phyloP scores from a whole-genome alignment of 257 asterid species.

The Solanum dulcamara region DNA sequence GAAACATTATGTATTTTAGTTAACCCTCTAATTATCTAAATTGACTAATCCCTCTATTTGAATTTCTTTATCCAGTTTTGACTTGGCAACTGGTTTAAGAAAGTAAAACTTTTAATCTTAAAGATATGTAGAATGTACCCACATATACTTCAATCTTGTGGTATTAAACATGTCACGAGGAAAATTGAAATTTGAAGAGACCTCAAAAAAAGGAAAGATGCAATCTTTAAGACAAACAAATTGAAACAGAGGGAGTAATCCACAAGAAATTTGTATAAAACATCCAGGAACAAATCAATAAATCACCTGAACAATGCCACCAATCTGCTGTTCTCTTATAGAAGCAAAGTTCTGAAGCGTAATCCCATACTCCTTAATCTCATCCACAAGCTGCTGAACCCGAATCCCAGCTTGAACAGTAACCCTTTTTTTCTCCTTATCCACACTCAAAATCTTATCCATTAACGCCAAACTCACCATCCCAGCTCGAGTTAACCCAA shows the following conservation, averaged over 20 bases:
- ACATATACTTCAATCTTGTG: background rate
- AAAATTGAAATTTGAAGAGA: background rate
- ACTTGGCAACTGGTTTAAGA: background rate
- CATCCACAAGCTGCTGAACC: conserved; percentile 95
- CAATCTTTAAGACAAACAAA: background rate
- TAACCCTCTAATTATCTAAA: background rate
- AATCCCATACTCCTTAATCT: conserved; percentile 64
- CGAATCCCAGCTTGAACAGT: conserved; percentile 89
- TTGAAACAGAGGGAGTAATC: background rate
- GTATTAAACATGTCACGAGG: background rate
- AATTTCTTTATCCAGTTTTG: background rate
- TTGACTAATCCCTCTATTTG: background rate
- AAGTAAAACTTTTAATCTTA: background rate
- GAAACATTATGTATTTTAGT: background rate
- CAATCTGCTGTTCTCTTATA: conserved; percentile 91
- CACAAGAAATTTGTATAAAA: background rate
- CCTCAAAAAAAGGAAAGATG: background rate
- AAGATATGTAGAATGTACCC: background rate
- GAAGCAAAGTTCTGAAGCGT: conserved; percentile 95
- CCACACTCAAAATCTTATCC: conserved; percentile 93
- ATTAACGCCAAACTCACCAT: conserved; percentile 92
- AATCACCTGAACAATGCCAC: conserved; percentile 79
- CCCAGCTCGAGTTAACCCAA: conserved; percentile 70
- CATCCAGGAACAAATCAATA: background rate
- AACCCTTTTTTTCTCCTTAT: conserved; percentile 67